A percentile compares a stretch with the other conserved stretches of the same genome.
phyloP scores from a whole-genome alignment of 768 basidiomycete genomes.

The Russula emetica region DNA sequence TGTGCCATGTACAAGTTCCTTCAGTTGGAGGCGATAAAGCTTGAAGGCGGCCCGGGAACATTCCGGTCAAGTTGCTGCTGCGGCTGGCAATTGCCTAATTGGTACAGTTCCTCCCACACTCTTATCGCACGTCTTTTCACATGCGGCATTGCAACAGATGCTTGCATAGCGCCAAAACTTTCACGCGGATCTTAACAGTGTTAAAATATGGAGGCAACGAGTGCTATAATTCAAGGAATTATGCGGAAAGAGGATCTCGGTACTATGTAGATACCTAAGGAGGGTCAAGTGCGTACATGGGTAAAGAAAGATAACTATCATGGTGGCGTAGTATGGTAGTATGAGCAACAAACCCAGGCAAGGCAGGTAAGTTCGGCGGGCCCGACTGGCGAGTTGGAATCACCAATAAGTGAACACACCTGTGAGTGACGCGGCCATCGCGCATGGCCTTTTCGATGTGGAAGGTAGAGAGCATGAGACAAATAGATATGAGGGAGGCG shows the following conservation, averaged over 20 bases:
- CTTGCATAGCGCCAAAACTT: neutral
- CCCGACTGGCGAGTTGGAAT: slow-evolving; percentile 30
- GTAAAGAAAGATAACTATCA: slow-evolving; percentile 13
- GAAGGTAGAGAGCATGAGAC: too few relatives aligned
- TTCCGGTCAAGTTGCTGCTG: too few relatives aligned
- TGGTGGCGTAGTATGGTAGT: slow-evolving; percentile 6
- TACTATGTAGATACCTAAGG: slow-evolving; percentile 5
- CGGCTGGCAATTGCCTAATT: too few relatives aligned
- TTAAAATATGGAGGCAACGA: slow-evolving; percentile 7
- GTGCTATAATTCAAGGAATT: slow-evolving; percentile 20
- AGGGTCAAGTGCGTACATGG: slow-evolving; percentile 5
- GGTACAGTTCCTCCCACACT: too few relatives aligned
- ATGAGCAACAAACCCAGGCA: slow-evolving; percentile 8
- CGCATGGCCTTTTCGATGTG: too few relatives aligned
- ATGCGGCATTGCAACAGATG: neutral
- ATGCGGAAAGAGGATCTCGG: slow-evolving; percentile 5
- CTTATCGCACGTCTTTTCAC: neutral
- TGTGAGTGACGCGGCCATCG: too few relatives aligned
- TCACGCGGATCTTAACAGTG: neutral
- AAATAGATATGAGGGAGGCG: slow-evolving; percentile 29
- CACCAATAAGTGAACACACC: too few relatives aligned
- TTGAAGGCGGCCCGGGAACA: too few relatives aligned
- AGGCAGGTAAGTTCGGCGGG: slow-evolving; percentile 17
- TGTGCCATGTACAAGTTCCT: too few relatives aligned
- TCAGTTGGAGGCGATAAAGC: too few relatives aligned